Percentiles rank a stretch among this genome's conserved stretches.
These are phyloP conservation scores for Diaporthe helianthi DNA, from an alignment of 2,329 filamentous ascomycete genomes.

Conservation along the genomic window DNA sequence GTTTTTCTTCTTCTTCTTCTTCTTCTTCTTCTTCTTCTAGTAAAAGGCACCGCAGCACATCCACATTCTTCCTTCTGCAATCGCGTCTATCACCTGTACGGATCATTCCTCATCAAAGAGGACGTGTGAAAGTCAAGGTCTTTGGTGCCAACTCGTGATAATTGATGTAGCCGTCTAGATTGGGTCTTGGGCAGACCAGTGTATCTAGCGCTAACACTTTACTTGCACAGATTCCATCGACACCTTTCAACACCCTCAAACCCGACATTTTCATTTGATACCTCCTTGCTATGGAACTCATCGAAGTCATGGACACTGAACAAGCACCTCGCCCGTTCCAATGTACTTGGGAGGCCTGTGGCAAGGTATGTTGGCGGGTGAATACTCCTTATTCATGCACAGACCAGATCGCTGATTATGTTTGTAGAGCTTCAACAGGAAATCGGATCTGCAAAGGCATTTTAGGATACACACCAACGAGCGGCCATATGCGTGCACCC, in stretches of 20 bases:
- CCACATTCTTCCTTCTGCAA: background rate
- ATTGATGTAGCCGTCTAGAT: background rate
- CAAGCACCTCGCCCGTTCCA: slow-evolving; percentile 67
- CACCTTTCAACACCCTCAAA: background rate
- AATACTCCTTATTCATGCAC: background rate
- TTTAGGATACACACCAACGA: slow-evolving; percentile 77
- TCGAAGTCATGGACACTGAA: slow-evolving; percentile 71
- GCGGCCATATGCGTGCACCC: slow-evolving; percentile 68
- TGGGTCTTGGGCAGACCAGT: background rate
- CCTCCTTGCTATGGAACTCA: slow-evolving; percentile 60
- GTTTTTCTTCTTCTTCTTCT: background rate
- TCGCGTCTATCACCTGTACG: background rate
- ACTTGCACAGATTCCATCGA: background rate
- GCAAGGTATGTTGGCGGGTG: slow-evolving; percentile 57
- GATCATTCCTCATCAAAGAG: background rate
- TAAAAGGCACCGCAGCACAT: background rate
- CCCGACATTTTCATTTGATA: background rate
- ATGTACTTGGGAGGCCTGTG: slow-evolving; percentile 69
- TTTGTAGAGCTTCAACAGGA: slow-evolving; percentile 73
- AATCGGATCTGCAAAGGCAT: slow-evolving; percentile 74
- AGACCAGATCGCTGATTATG: background rate
- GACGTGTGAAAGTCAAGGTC: background rate
- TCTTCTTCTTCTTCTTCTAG: background rate
- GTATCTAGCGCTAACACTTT: background rate
- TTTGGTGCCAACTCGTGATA: background rate